phyloP scores from a whole-genome alignment of 768 basidiomycete species.

The Myochromella boudieri region DNA sequence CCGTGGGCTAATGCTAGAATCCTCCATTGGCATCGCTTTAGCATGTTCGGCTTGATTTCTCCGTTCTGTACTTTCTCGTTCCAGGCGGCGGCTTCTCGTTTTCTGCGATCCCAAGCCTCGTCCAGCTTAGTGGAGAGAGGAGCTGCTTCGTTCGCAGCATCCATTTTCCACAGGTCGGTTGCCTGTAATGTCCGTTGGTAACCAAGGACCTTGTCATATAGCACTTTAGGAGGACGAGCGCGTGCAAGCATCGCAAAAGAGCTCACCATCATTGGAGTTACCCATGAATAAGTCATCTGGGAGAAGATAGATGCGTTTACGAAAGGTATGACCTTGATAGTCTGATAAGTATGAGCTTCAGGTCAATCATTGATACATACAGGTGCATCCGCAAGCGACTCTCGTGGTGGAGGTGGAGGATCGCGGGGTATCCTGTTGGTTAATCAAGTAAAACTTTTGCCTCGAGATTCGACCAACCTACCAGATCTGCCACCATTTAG shows the following conservation, averaged over 20 bases:
- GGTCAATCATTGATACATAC: conserved; percentile 23
- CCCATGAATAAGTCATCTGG: conserved; percentile 64
- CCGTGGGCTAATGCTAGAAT: conserved; percentile 28
- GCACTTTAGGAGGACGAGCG: not conserved
- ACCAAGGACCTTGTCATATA: conserved; percentile 44
- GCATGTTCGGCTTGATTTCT: conserved; percentile 38
- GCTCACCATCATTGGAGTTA: conserved; percentile 55
- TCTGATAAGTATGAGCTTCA: not conserved
- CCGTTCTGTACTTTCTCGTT: conserved; percentile 49
- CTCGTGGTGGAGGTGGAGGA: conserved; percentile 56
- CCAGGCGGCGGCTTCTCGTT: conserved; percentile 51
- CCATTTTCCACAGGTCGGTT: conserved; percentile 73
- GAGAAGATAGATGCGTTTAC: conserved; percentile 57
- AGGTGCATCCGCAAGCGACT: conserved; percentile 54
- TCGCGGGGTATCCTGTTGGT: conserved; percentile 54
- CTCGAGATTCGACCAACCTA: conserved; percentile 15
- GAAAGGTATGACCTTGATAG: conserved; percentile 51
- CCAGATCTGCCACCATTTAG: conserved; percentile 59
- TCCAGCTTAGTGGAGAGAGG: conserved; percentile 54
- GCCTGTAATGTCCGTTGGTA: conserved; percentile 75
- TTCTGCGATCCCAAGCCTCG: conserved; percentile 50
- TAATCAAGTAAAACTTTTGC: not conserved
- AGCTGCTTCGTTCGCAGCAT: conserved; percentile 46
- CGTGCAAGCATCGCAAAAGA: not conserved
- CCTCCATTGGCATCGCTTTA: conserved; percentile 40